phyloP scores from a whole-genome alignment of 1,139 yeast species.

The Wickerhamomyces sp. region DNA sequence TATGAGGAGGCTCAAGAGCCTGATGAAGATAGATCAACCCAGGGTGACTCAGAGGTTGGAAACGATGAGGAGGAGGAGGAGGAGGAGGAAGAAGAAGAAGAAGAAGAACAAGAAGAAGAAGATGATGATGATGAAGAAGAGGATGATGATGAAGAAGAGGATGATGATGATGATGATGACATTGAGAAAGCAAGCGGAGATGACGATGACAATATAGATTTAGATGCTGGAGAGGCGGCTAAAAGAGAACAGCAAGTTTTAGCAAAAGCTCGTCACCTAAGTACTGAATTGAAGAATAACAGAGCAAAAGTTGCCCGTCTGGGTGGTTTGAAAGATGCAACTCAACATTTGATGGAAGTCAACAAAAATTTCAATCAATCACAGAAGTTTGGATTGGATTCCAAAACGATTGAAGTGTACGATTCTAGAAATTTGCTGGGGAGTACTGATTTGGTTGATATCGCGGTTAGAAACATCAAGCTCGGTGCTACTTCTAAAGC shows the following conservation, averaged over 20 bases:
- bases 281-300: conserved; percentile 27
- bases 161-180: conserved; percentile 18
- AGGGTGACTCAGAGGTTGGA: no score
- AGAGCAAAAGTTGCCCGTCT: conserved; percentile 36
- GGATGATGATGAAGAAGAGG: conserved; percentile 15
- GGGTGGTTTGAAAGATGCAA: conserved; percentile 36
- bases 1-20: not conserved
- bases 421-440: conserved; percentile 41
- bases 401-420: conserved; percentile 36
- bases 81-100: conserved; percentile 12
- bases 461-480: conserved; percentile 54
- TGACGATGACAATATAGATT: conserved; percentile 4
- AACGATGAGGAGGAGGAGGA: conserved; percentile 7
- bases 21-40: no score
- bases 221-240: conserved; percentile 1
- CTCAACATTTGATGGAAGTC: conserved; percentile 28
- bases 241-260: conserved; percentile 18
- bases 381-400: conserved; percentile 25
- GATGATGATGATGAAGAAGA: conserved; percentile 10
- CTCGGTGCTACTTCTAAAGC: conserved; percentile 49
- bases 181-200: conserved; percentile 15
- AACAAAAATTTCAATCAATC: conserved; percentile 34
- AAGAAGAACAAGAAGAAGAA: conserved; percentile 13
- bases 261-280: conserved; percentile 15
- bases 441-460: conserved; percentile 40